Evolutionary conservation across 2,329 filamentous ascomycete genomes (phyloP).

Genomic region (Tolypocladium inflatum): DNA sequence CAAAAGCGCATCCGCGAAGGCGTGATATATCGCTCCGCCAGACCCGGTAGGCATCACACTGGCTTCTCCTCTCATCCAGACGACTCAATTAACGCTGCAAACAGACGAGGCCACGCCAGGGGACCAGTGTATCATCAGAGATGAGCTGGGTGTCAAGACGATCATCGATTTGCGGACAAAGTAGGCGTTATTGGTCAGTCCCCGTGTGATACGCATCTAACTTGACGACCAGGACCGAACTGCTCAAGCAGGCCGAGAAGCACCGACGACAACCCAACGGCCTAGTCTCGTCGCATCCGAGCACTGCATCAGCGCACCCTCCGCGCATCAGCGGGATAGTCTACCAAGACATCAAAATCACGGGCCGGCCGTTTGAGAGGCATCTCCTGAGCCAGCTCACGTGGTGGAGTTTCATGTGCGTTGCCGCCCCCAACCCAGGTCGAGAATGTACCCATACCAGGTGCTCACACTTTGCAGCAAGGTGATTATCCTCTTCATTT

Average conservation of each 20-base stretch:
- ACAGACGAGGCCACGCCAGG: constrained; percentile 60
- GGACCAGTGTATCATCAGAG: constrained; percentile 51
- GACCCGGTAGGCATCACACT: constrained; percentile 36
- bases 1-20: constrained; percentile 50
- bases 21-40: constrained; percentile 58
- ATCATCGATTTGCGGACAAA: constrained; percentile 74
- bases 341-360: constrained; percentile 64
- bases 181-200: constrained; percentile 27
- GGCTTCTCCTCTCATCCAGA: neutral
- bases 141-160: constrained; percentile 55
- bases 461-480: constrained; percentile 12
- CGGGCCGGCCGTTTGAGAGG: constrained; percentile 60
- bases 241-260: constrained; percentile 57
- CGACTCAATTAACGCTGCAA: neutral
- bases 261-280: constrained; percentile 35
- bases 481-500: constrained; percentile 50
- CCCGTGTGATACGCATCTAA: neutral
- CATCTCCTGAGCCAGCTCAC: constrained; percentile 58
- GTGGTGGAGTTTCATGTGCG: constrained; percentile 56
- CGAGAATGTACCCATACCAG: too few species aligned
- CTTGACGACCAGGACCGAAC: constrained; percentile 52
- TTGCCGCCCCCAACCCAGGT: neutral
- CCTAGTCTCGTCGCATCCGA: constrained; percentile 31
- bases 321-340: constrained; percentile 52
- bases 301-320: constrained; percentile 39